Base-by-base conservation (phyloP, 2,329 filamentous ascomycete species). In the Phialophora expanda region DNA sequence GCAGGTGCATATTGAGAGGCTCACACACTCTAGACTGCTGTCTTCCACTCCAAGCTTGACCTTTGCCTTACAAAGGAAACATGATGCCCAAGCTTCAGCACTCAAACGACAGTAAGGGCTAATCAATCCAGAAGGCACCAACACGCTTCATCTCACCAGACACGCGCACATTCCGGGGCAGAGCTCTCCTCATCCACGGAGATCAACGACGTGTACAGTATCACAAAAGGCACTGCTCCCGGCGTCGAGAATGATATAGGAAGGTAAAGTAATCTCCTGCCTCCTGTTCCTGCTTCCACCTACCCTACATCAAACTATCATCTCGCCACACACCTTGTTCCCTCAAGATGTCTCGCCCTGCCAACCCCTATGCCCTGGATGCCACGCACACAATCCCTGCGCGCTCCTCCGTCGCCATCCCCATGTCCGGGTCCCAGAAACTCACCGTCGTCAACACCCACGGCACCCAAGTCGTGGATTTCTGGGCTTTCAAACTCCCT, bases 391-490 rank as follows among this genome's bases (percentile, higher is more conserved):
- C 76, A 63, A 75, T 83, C 38, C 80, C 79, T 44, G 81, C 82
- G 28, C 79, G 81, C 56, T 78, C 77, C 64, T 78, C 74, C 11
- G 78, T 78, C 26, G 80, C 80, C 62, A 75, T 80, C 17, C 58
- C 74, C 17, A 70, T 83, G 51, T 69, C 69, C 20, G 62, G 70
- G 5, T 75, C 75, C 34, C 80, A 83, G 66, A 76, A 74, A 46
- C 75, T 83, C 67, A 82, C 78, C 64, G 76, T 83, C 63, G 78
- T 76, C 71, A 83, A 84, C 72, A 82, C 81, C 1, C 73, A 79
- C 64, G 82, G 82, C 59, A 80, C 81, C 59, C 82, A 84, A 73
- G 82, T 84, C 22, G 75, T 84, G 48, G 82, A 84, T 69, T 82
- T 82, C 54, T 84, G 80, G 80, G 80, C 79, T 2, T 80, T 83